Base-by-base conservation (phyloP, 306 rosid species). In the Leucaena leucocephala region DNA sequence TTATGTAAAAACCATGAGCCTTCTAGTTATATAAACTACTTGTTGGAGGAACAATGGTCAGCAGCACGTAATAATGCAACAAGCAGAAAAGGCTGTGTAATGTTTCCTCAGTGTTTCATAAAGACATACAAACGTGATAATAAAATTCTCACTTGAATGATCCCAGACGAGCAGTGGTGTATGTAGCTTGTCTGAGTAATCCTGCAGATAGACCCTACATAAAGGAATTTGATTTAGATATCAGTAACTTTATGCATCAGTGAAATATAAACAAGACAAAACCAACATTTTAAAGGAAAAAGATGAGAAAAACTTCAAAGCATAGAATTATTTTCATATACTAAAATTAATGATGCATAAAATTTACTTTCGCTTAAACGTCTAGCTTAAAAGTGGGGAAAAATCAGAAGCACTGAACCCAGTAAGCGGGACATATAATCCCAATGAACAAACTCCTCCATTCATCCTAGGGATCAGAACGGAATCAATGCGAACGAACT, bases 151-250 rank as follows among this genome's bases (percentile, higher is more conserved):
- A 91, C 98, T 63, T 92, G 83, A 95, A 95, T 12, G 99, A 84
- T 82, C 99, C 99, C 82, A 95, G 99, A 8, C 99, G 94, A 43
- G 99, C 96, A 39, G 98, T 95, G 77, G 99, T 95, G 85, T 95
- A 95, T 2, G 99, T 95, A 79, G 99, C 99, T 83, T 95, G 99
- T 81, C 99, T 91, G 71, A 95, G 93, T 38, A 95, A 83, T 68
- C 99, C 99, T 45, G 99, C 99, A 16, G 99, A 93, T 17, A 95
- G 89, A 81, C 98, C 99, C 99, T 95, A 87, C 83, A 80, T 72
- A 75, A 55, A 81, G 68, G 48, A 79, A 73, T 52, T 64, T 45
- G 67, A 8, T 54, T 81, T 36, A 84, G 89, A 76, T 15, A 46
- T 15, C 57, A 69, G 74, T 45, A 21, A 19, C 58, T 54, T 43